Evolutionary conservation across 352 stramenopile genomes (phyloP), one percentile per base, ranked within the genome.

Genomic region (Plasmopara viticola): DNA sequence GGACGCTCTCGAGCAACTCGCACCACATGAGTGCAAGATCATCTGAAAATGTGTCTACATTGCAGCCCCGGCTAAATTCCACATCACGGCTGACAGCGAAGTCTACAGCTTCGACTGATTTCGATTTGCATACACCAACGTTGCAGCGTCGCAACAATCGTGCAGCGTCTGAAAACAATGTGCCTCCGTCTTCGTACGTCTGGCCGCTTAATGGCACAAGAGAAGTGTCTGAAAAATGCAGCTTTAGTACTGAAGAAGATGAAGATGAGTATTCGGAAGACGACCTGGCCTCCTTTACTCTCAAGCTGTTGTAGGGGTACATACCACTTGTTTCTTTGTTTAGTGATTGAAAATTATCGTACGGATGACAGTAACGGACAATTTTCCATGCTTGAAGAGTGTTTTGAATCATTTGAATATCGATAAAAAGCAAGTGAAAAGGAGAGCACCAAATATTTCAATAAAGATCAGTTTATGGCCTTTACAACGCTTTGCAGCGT

Each of bases 201-300:
- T 55, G 69, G 51, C 60, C 54, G 52, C 49, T 35, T 28, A 13
- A 39, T 14, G 39, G 37, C 17, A 51, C 52, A 44, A 68, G 46
- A 41, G 34, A 64, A 37, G 51, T 35, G 46, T 40, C 45, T 1
- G 55, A 70, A 29, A 58, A 74, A 43, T 68, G 53, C 39, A 74
- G 57, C 25, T 58, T 44, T 58, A 66, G 60, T 51, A 68, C 59
- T 4, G 65, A 66, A 28, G 65, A 71, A 43, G 70, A 75, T 10
- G 70, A 71, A 20, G 70, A 86, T 12, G 55, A 68, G 29, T 78
- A 78, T 63, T 57, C 63, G 18, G 69, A 78, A 40, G 75, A 88
- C 54, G 79, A 88, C 47, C 59, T 90, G 48, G 79, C 73, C 38
- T 86, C 87, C 57, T 90, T 90, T 54, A 90, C 68, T 17, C 73